phyloP scores from a whole-genome alignment of 768 basidiomycete genomes.

The Lactifluus subvellereus region DNA sequence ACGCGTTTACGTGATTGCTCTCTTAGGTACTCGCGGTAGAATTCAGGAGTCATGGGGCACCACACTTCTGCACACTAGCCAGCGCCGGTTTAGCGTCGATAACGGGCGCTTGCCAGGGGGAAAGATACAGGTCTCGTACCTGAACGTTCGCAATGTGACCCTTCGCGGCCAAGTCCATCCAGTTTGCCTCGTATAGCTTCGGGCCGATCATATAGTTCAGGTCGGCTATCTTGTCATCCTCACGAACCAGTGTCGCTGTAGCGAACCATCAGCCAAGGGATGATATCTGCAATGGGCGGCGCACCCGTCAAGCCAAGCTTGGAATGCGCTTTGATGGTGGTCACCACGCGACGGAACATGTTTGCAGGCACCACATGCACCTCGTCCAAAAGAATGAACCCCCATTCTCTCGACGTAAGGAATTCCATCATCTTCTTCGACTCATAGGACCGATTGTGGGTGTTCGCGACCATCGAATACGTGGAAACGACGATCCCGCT shows the following conservation, averaged over 20 bases:
- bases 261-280: constrained; percentile 10
- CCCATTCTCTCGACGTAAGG: constrained; percentile 97
- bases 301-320: constrained; percentile 94
- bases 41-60: constrained; percentile 99
- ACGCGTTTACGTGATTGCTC: constrained; percentile 91
- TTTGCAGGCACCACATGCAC: constrained; percentile 98
- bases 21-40: constrained; percentile 94
- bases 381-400: constrained; percentile 95
- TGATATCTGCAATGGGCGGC: constrained; percentile 23
- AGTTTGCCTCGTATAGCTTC: constrained; percentile 98
- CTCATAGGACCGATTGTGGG: constrained; percentile 96
- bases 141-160: constrained; percentile 99
- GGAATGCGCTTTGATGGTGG: constrained; percentile 97
- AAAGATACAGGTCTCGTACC: constrained; percentile 41
- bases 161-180: constrained; percentile 99
- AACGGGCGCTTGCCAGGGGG: constrained; percentile 10
- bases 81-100: constrained; percentile 8
- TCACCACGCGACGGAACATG: constrained; percentile 97
- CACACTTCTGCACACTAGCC: constrained; percentile 95
- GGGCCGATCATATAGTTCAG: constrained; percentile 99
- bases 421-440: constrained; percentile 99
- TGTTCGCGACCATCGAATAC: constrained; percentile 99
- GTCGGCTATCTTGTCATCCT: constrained; percentile 98
- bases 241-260: constrained; percentile 92
- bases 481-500: constrained; percentile 98